Base-by-base conservation (phyloP, 2,329 filamentous ascomycete species). In the Phaeosphaeria sp. region DNA sequence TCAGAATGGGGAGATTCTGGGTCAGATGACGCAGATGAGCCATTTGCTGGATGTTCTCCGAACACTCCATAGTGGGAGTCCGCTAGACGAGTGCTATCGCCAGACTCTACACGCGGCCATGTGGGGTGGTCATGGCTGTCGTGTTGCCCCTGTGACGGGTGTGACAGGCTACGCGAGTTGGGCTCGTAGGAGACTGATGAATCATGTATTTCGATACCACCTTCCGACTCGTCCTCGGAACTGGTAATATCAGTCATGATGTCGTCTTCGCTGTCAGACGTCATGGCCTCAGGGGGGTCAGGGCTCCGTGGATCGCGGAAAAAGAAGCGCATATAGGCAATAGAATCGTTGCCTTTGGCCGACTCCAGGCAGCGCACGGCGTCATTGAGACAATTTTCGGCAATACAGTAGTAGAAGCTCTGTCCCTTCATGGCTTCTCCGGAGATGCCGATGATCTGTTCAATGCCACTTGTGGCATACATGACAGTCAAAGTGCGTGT, bases 271-370 rank as follows among this genome's bases (percentile, higher is more conserved):
- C 83, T 78, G 50, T 85, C 82, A 54, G 85, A 83, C 2, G 69
- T 60, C 25, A 67, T 67, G 4, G 69, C 66, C 4, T 72, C 67
- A 3, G 66, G 62, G 15, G 71, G 64, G 50, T 81, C 78, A 53
- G 77, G 83, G 55, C 84, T 80, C 27, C 89, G 83, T 18, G 91
- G 91, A 72, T 95, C 89, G 52, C 90, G 85, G 69, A 90, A 94
- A 85, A 88, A 91, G 74, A 96, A 96, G 18, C 92, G 89, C 58
- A 96, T 82, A 69, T 96, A 96, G 1, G 92, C 92, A 68, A 96
- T 95, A 1, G 92, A 96, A 73, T 96, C 91, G 68, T 96, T 96
- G 25, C 90, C 89, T 74, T 96, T 96, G 21, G 92, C 92, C 64
- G 90, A 90, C 76, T 96, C 92, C 30, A 96, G 78, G 67, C 90